Conservation (phyloP, 1,284 basidiomycete genomes). For the Sporisorium exsertum region DNA sequence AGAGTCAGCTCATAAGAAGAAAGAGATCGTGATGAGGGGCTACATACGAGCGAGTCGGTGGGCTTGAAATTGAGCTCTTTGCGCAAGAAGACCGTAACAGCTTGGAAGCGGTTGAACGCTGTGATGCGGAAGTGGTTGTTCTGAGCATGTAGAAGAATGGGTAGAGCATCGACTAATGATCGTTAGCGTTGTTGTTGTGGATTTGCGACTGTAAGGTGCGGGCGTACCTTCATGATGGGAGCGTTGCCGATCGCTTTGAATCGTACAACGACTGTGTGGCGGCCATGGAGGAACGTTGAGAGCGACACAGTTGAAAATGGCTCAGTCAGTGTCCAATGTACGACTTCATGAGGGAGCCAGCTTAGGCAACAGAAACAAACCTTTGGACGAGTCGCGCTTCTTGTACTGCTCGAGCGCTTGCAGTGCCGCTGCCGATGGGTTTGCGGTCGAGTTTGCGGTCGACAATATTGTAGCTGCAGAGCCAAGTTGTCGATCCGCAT, state of each 20-base stretch:
- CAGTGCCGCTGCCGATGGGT: conserved; percentile 33
- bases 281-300: no score
- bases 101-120: conserved; percentile 91
- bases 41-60: conserved; percentile 84
- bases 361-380: conserved; percentile 17
- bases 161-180: neutral
- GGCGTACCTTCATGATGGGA: conserved; percentile 85
- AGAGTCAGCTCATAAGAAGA: neutral
- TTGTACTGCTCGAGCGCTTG: conserved; percentile 64
- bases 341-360: neutral
- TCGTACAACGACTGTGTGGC: conserved; percentile 83
- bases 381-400: conserved; percentile 63
- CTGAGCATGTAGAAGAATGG: conserved; percentile 67
- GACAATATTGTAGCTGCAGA: conserved; percentile 23
- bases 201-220: neutral
- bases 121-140: conserved; percentile 95
- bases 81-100: conserved; percentile 91
- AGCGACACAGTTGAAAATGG: neutral
- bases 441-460: neutral
- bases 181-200: neutral
- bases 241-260: conserved; percentile 99
- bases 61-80: conserved; percentile 90
- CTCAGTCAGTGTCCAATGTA: neutral
- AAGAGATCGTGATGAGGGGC: neutral
- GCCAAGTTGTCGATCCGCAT: conserved; percentile 37